These are phyloP conservation scores for Myrmaecium sp. DNA, from an alignment of 2,329 filamentous ascomycete species.

Conservation along the genomic window DNA sequence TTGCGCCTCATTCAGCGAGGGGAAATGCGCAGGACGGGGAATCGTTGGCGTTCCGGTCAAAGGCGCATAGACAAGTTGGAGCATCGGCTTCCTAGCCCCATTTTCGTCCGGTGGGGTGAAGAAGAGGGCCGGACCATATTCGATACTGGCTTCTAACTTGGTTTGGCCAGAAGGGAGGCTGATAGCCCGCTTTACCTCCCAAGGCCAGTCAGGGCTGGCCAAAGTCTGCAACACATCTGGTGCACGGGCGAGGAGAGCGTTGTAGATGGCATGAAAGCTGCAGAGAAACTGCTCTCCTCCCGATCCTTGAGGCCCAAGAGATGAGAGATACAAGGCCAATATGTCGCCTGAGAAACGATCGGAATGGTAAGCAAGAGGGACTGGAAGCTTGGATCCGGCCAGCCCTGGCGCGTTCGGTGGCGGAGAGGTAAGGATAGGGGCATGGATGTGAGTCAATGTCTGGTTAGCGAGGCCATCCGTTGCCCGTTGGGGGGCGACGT, in stretches of 20 bases:
- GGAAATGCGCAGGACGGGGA: constrained; percentile 15
- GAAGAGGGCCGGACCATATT: constrained; percentile 17
- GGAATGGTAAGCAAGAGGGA: constrained; percentile 16
- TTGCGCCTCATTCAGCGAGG: constrained; percentile 13
- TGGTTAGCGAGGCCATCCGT: constrained; percentile 22
- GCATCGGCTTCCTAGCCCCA: constrained; percentile 18
- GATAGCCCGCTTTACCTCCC: constrained; percentile 14
- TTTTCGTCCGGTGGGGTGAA: no score
- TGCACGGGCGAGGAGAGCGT: constrained; percentile 15
- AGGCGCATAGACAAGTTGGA: constrained; percentile 20
- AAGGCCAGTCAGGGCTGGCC: constrained; percentile 18
- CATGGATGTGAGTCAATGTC: constrained; percentile 12
- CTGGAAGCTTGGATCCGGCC: constrained; percentile 19
- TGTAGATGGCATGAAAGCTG: constrained; percentile 20
- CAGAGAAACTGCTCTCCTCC: constrained; percentile 18
- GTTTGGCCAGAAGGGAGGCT: neutral
- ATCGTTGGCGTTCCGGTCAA: constrained; percentile 17
- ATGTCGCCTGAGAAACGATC: constrained; percentile 21
- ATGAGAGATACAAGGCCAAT: constrained; percentile 17
- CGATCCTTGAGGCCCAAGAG: constrained; percentile 13
- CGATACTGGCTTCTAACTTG: constrained; percentile 6
- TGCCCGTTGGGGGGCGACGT: constrained; percentile 15
- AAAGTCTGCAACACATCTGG: constrained; percentile 19
- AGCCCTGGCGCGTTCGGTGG: constrained; percentile 9
- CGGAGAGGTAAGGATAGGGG: neutral